A percentile compares a stretch with the other conserved stretches of the same genome.
Evolutionary conservation across 768 basidiomycete genomes (phyloP).

Genomic region (Mycena alexandri): DNA sequence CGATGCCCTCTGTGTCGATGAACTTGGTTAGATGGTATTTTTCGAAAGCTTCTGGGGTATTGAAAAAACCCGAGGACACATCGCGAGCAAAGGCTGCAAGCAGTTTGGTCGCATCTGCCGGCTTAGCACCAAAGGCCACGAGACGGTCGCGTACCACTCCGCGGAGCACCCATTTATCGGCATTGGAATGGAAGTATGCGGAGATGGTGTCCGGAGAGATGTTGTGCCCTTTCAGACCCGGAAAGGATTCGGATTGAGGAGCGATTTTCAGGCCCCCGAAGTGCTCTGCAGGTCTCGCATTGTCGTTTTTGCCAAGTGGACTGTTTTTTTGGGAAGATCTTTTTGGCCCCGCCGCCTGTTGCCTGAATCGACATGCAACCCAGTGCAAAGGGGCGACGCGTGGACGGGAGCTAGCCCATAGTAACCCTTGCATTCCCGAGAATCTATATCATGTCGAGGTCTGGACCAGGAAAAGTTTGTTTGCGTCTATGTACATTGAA

Average conservation of each 20-base stretch:
- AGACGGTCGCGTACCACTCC: slow-evolving; percentile 25
- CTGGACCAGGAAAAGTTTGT: not conserved
- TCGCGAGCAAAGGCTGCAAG: slow-evolving; percentile 25
- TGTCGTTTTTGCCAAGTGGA: not conserved
- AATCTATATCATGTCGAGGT: not conserved
- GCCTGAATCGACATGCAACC: slow-evolving; percentile 17
- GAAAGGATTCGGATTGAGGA: not conserved
- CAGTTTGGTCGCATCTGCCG: slow-evolving; percentile 16
- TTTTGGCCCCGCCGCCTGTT: not conserved
- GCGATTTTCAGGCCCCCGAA: not conserved
- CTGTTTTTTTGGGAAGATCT: not conserved
- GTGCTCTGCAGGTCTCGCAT: not conserved
- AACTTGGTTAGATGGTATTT: slow-evolving; percentile 24
- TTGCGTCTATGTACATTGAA: not conserved
- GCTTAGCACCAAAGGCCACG: slow-evolving; percentile 28
- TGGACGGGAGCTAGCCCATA: slow-evolving; percentile 25
- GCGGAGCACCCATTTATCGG: slow-evolving; percentile 12
- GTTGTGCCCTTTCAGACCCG: not conserved
- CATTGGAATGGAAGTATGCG: slow-evolving; percentile 18
- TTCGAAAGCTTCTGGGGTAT: slow-evolving; percentile 15
- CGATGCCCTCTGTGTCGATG: not conserved
- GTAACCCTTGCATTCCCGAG: slow-evolving; percentile 17
- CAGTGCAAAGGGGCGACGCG: slow-evolving; percentile 2
- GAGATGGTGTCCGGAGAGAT: slow-evolving; percentile 2
- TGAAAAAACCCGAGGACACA: slow-evolving; percentile 16